A percentile compares a stretch with the other conserved stretches of the same genome.
Evolutionary conservation across 2,329 filamentous ascomycete species (phyloP).

Genomic region (Epicoccum nigrum): DNA sequence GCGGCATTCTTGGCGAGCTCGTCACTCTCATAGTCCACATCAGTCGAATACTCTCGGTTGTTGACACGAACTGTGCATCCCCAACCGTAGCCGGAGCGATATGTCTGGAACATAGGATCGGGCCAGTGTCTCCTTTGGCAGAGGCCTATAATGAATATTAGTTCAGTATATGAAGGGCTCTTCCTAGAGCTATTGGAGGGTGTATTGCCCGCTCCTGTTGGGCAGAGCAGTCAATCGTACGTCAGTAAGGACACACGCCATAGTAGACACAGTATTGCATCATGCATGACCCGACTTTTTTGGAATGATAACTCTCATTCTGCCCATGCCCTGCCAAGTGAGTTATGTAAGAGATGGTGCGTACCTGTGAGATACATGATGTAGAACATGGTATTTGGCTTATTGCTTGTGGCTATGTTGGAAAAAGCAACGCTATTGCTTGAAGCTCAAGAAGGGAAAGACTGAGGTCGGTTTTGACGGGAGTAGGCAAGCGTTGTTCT

Average conservation of each 20-base stretch:
- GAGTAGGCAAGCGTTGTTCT: conserved; percentile 44
- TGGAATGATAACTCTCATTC: not conserved
- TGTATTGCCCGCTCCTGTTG: not conserved
- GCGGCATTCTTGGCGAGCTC: conserved; percentile 88
- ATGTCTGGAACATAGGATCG: conserved; percentile 86
- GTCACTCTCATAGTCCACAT: conserved; percentile 82
- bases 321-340: not conserved
- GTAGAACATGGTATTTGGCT: conserved; percentile 48
- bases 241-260: not conserved
- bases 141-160: conserved; percentile 67
- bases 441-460: conserved; percentile 31
- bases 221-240: not conserved
- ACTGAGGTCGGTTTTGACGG: conserved; percentile 32
- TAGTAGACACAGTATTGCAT: not conserved
- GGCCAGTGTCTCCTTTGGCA: conserved; percentile 94
- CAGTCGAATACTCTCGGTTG: conserved; percentile 94
- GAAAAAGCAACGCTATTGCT: conserved; percentile 31
- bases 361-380: conserved; percentile 54
- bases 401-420: conserved; percentile 27
- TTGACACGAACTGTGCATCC: conserved; percentile 93
- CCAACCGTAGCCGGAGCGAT: conserved; percentile 75
- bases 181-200: not conserved
- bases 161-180: conserved; percentile 22
- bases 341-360: conserved; percentile 11
- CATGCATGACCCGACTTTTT: conserved; percentile 5